phyloP scores from a whole-genome alignment of 2,329 filamentous ascomycete species.

The Colletotrichum eremochloae region DNA sequence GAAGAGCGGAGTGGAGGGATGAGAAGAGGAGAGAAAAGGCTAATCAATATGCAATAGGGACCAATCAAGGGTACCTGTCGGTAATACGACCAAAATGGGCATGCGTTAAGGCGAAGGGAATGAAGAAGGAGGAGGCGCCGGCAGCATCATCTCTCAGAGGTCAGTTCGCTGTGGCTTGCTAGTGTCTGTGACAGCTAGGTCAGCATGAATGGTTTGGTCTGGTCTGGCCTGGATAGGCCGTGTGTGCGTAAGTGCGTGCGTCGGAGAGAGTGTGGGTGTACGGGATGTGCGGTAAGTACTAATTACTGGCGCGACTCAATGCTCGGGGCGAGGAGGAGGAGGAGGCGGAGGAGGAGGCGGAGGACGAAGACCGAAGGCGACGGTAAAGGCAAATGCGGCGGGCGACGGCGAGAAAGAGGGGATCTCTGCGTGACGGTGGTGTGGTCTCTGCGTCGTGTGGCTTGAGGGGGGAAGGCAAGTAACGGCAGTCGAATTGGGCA shows the following conservation, averaged over 20 bases:
- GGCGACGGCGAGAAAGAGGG: conserved; percentile 28
- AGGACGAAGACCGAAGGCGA: conserved; percentile 8
- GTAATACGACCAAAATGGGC: conserved; percentile 15
- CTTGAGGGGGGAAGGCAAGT: conserved; percentile 8
- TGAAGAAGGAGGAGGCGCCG: conserved; percentile 14
- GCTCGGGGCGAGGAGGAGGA: neutral
- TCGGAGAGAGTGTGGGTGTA: conserved; percentile 1
- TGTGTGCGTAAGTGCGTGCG: conserved; percentile 7
- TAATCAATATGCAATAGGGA: conserved; percentile 1
- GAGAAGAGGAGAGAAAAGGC: neutral
- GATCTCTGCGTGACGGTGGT: conserved; percentile 32
- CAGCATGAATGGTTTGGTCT: conserved; percentile 13
- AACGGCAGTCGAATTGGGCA: neutral
- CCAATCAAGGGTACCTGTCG: neutral
- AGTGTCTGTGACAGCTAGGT: conserved; percentile 20
- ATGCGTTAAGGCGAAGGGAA: conserved; percentile 22
- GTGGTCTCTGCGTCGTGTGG: conserved; percentile 34
- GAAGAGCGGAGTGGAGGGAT: conserved; percentile 16
- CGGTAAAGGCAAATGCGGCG: conserved; percentile 35
- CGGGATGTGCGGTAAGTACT: neutral
- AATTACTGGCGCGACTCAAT: conserved; percentile 8
- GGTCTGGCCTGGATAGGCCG: conserved; percentile 5
- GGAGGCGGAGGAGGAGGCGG: no score
- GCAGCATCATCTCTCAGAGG: conserved; percentile 37
- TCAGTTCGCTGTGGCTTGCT: conserved; percentile 33